Conservation (phyloP, 768 basidiomycete genomes). For the Dendrothele bispora region DNA sequence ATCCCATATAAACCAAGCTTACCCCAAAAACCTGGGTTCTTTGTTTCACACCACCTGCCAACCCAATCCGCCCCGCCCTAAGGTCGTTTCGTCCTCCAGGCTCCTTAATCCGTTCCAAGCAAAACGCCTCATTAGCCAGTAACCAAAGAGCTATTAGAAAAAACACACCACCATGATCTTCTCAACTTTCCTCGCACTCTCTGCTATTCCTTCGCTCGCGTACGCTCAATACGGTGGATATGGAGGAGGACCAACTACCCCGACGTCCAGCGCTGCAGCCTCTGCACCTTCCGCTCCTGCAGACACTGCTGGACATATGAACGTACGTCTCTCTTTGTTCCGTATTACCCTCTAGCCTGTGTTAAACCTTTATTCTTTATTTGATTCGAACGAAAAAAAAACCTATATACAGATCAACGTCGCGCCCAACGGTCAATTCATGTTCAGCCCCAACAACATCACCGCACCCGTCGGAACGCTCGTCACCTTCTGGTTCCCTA, state of each 20-base stretch:
- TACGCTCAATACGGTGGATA: conserved; percentile 1
- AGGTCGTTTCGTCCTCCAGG: no score
- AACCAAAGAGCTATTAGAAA: no score
- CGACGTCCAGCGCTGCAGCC: conserved; percentile 16
- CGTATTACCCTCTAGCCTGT: neutral
- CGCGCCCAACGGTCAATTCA: conserved; percentile 32
- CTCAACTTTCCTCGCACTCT: neutral
- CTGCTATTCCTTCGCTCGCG: neutral
- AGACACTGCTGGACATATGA: conserved; percentile 31
- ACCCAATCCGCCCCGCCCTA: no score
- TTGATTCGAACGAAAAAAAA: no score
- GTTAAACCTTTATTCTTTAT: conserved; percentile 3
- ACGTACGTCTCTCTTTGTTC: conserved; percentile 24
- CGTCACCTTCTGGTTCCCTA: conserved; percentile 55
- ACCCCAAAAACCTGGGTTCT: no score
- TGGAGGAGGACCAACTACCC: neutral
- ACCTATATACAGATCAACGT: conserved; percentile 59
- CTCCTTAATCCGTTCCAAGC: no score
- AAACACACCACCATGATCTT: conserved; percentile 5
- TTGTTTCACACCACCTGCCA: no score
- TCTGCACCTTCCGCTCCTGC: conserved; percentile 41
- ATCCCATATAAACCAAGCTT: no score
- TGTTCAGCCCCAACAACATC: conserved; percentile 46
- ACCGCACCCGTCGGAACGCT: conserved; percentile 48
- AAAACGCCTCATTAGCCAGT: no score